Evolutionary conservation across 78 protist species (phyloP).

Genomic region (Paulinella micropora): DNA sequence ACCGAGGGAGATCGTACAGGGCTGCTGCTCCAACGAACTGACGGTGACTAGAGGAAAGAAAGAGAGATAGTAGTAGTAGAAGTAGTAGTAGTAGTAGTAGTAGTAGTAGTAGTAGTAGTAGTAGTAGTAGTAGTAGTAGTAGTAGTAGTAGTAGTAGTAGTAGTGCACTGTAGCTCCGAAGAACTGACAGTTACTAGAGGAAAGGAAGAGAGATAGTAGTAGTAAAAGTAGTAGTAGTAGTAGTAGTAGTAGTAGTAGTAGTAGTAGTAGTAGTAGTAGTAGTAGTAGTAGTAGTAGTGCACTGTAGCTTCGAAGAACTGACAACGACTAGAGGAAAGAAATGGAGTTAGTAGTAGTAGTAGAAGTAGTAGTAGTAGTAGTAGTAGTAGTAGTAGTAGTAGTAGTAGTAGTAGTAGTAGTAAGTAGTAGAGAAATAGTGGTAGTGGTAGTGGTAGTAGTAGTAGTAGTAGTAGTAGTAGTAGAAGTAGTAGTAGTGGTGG

Average conservation of each 20-base stretch:
- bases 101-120: background rate
- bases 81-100: background rate
- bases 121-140: background rate
- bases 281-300: background rate
- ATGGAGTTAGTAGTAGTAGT: background rate
- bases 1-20: too few relatives aligned
- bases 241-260: background rate
- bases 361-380: background rate
- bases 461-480: background rate
- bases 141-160: background rate
- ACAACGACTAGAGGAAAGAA: too few relatives aligned
- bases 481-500: background rate
- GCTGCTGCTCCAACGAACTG: too few relatives aligned
- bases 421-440: background rate
- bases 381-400: background rate
- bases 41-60: too few relatives aligned
- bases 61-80: background rate
- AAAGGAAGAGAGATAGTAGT: too few relatives aligned
- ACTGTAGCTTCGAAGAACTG: background rate
- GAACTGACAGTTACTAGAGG: too few relatives aligned
- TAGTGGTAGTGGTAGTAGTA: background rate
- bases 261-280: background rate
- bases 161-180: background rate
- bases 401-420: background rate
- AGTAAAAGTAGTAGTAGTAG: background rate